These are phyloP conservation scores for Geoglossum glabrum DNA, from an alignment of 495 filamentous ascomycete genomes.

Conservation along the genomic window DNA sequence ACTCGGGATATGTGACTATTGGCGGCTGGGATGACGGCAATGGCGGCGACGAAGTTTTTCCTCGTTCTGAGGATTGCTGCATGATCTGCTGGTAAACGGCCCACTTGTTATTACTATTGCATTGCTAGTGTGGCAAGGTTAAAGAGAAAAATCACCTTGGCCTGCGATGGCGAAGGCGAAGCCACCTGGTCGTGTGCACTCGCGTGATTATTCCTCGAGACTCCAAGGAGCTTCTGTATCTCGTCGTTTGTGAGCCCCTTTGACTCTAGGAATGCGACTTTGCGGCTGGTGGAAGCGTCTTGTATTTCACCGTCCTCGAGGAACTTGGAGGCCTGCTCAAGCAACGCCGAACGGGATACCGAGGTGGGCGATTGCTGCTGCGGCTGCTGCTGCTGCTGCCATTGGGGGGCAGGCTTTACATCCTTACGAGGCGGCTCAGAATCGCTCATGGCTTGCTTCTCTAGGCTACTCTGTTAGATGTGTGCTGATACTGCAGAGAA, in stretches of 20 bases:
- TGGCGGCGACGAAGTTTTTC: neutral
- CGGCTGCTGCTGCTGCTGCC: neutral
- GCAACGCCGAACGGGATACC: neutral
- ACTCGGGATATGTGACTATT: constrained; percentile 97
- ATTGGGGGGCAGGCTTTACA: neutral
- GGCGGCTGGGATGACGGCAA: constrained; percentile 30
- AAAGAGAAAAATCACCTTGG: constrained; percentile 4
- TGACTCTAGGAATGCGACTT: constrained; percentile 54
- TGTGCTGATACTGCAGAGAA: neutral
- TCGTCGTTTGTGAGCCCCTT: constrained; percentile 56
- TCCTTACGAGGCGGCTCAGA: neutral
- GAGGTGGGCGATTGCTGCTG: constrained; percentile 5
- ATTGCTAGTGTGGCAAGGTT: constrained; percentile 1
- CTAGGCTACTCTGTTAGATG: too few relatives aligned
- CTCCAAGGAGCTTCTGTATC: constrained; percentile 38
- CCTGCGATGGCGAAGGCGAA: neutral
- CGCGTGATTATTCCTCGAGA: constrained; percentile 15
- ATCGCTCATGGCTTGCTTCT: neutral
- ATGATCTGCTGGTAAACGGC: neutral
- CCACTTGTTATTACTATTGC: neutral
- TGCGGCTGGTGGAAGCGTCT: constrained; percentile 46
- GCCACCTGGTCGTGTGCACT: constrained; percentile 1
- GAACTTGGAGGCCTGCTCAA: constrained; percentile 58
- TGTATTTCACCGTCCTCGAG: constrained; percentile 62
- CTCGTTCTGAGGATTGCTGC: neutral